Conservation (phyloP, 805 yeast genomes). For the Metschnikowia peoriensis region DNA sequence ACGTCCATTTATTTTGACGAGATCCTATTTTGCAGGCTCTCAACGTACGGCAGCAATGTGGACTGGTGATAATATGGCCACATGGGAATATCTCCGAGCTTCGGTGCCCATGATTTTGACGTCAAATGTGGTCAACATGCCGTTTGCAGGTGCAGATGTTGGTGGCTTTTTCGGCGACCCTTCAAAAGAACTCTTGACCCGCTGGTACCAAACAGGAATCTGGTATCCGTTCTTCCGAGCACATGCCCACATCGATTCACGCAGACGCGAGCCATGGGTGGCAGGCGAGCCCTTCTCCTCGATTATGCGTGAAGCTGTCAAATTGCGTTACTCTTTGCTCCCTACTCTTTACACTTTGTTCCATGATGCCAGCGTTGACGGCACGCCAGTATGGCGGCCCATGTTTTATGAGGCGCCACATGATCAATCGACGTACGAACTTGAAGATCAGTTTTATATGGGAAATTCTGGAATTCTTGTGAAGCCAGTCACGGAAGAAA, state of each 20-base stretch:
- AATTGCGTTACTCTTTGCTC: conserved; percentile 68
- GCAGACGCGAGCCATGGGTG: conserved; percentile 91
- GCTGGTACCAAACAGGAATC: conserved; percentile 96
- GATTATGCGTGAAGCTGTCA: conserved; percentile 66
- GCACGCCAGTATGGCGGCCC: conserved; percentile 72
- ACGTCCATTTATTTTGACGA: conserved; percentile 85
- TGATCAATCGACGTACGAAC: conserved; percentile 45
- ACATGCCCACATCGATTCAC: conserved; percentile 93
- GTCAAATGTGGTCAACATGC: conserved; percentile 78
- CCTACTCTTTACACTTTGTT: conserved; percentile 83
- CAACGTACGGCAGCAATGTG: conserved; percentile 91
- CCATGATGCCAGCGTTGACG: conserved; percentile 55
- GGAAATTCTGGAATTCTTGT: conserved; percentile 71
- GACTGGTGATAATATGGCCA: conserved; percentile 96
- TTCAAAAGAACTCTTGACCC: conserved; percentile 66
- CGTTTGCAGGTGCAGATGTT: conserved; percentile 94
- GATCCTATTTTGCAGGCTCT: conserved; percentile 88
- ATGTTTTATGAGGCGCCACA: conserved; percentile 56
- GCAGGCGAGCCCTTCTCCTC: conserved; percentile 71
- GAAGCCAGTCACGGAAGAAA: conserved; percentile 72
- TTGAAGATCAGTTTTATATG: conserved; percentile 82
- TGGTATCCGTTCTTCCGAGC: conserved; percentile 97
- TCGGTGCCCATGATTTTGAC: conserved; percentile 89
- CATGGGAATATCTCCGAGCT: conserved; percentile 79
- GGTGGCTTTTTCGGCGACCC: conserved; percentile 97